phyloP scores from a whole-genome alignment of 441 rosid genomes.

The Brassica hybrid region DNA sequence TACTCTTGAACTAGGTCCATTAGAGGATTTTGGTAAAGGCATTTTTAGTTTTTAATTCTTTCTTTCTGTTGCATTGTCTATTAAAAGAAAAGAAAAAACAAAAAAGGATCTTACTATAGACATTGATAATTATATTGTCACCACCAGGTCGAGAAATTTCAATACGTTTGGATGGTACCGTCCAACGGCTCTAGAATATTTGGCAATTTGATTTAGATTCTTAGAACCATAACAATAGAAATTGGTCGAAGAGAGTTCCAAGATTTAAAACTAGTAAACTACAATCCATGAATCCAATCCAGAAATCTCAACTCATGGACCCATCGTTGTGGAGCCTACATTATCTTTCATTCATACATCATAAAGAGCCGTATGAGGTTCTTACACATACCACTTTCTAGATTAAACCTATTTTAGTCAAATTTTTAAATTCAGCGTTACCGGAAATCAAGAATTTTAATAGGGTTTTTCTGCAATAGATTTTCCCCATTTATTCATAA shows the following conservation, averaged over 20 bases:
- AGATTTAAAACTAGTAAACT: conserved; percentile 14
- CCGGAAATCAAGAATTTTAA: not conserved
- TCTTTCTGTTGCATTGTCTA: not conserved
- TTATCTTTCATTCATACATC: conserved; percentile 22
- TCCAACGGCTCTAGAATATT: conserved; percentile 14
- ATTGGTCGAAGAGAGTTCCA: conserved; percentile 25
- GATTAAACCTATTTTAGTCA: conserved; percentile 8
- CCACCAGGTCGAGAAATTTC: not conserved
- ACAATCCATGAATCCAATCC: not conserved
- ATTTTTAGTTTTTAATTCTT: not conserved
- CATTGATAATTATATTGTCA: conserved; percentile 1
- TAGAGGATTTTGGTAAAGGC: not conserved
- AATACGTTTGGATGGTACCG: conserved; percentile 15
- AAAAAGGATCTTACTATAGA: not conserved
- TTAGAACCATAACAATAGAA: conserved; percentile 12
- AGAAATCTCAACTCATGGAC: conserved; percentile 29
- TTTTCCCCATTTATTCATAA: not conserved
- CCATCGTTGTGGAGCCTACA: conserved; percentile 28
- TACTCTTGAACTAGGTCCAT: not conserved
- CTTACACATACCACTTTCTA: conserved; percentile 12
- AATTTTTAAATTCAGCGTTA: not conserved
- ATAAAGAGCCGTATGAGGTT: conserved; percentile 8
- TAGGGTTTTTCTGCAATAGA: not conserved
- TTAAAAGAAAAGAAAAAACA: not conserved
- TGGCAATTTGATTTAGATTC: conserved; percentile 9